Conservation (phyloP, 2,329 filamentous ascomycete species). For the Neopestalotiopsis rosae region DNA sequence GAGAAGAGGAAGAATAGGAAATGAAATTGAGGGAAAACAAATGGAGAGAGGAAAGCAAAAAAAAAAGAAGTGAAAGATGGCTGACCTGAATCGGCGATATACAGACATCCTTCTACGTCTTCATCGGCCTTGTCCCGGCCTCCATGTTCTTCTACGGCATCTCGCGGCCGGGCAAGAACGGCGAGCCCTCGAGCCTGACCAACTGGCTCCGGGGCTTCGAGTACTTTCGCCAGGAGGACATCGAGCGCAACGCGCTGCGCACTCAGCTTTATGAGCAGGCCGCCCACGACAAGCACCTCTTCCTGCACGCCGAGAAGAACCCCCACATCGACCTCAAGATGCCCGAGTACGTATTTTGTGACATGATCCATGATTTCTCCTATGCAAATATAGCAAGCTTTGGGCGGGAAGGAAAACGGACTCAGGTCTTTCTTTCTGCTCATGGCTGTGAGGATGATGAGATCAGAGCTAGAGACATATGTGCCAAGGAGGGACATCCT, state of each 20-base stretch:
- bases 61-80: background rate
- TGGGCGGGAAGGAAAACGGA: too few relatives aligned
- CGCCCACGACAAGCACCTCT: slow-evolving; percentile 61
- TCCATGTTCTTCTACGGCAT: slow-evolving; percentile 54
- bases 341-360: slow-evolving; percentile 59
- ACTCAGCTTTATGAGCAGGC: slow-evolving; percentile 60
- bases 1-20: slow-evolving; percentile 1
- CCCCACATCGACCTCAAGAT: slow-evolving; percentile 57
- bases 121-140: slow-evolving; percentile 50
- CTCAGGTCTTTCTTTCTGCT: background rate
- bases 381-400: too few relatives aligned
- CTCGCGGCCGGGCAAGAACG: slow-evolving; percentile 53
- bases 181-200: slow-evolving; percentile 53
- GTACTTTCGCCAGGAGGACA: slow-evolving; percentile 55
- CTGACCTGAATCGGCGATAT: slow-evolving; percentile 16
- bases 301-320: slow-evolving; percentile 51
- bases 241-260: slow-evolving; percentile 58
- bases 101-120: slow-evolving; percentile 55
- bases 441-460: background rate
- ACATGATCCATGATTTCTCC: background rate
- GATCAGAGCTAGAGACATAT: background rate
- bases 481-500: background rate
- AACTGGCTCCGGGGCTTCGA: slow-evolving; percentile 52
- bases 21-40: background rate
- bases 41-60: background rate